These are phyloP conservation scores for Biscogniauxia marginata DNA, from an alignment of 2,329 filamentous ascomycete species.

Conservation along the genomic window DNA sequence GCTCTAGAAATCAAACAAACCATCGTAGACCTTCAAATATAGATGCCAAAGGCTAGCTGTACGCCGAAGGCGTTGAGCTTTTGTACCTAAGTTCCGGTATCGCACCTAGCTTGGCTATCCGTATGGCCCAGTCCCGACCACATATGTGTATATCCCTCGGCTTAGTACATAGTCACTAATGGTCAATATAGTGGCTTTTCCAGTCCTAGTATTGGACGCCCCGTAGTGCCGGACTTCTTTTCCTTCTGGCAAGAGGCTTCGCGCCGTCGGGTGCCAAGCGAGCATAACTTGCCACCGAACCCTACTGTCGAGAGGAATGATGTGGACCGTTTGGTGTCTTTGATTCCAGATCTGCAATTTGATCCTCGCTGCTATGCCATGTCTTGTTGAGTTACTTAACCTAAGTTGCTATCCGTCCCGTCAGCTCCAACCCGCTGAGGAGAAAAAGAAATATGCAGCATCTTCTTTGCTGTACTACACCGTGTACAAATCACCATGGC, in stretches of 20 bases:
- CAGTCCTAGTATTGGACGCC: constrained; percentile 12
- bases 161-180: neutral
- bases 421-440: neutral
- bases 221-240: neutral
- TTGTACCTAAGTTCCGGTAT: no score
- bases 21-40: no score
- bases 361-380: neutral
- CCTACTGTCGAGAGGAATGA: neutral
- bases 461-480: neutral
- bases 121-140: no score
- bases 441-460: neutral
- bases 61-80: no score
- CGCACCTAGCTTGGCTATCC: no score
- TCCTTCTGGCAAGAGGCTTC: constrained; percentile 4
- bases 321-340: neutral
- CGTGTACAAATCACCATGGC: neutral
- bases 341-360: neutral
- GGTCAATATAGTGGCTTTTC: neutral
- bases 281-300: constrained; percentile 11
- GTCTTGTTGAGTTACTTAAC: neutral
- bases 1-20: no score
- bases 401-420: neutral
- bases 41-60: no score
- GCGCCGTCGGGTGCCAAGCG: constrained; percentile 14
- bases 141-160: no score